phyloP scores from a whole-genome alignment of 192 early-diverging fungal species.

The Podila horticola region DNA sequence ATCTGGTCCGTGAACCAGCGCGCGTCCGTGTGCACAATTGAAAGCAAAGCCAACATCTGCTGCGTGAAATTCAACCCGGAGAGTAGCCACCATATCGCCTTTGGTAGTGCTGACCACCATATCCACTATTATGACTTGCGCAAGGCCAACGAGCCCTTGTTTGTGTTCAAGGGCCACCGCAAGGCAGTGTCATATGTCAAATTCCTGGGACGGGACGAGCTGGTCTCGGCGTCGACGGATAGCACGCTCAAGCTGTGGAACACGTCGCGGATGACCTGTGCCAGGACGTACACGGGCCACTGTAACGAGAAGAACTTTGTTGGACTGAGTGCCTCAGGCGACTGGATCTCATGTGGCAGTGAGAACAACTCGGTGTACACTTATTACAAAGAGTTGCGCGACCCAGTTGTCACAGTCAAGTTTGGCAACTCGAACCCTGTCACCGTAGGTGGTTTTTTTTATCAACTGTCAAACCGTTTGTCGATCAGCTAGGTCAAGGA shows the following conservation, averaged over 20 bases:
- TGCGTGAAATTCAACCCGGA: slow-evolving; percentile 93
- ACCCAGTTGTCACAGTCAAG: slow-evolving; percentile 77
- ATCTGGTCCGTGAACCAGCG: slow-evolving; percentile 87
- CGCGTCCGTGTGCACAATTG: slow-evolving; percentile 81
- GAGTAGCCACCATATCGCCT: slow-evolving; percentile 76
- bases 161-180: slow-evolving; percentile 84
- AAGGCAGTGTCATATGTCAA: slow-evolving; percentile 97
- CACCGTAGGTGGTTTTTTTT: slow-evolving; percentile 61
- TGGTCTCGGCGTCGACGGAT: slow-evolving; percentile 94
- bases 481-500: slow-evolving; percentile 2
- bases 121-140: slow-evolving; percentile 94
- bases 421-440: slow-evolving; percentile 82
- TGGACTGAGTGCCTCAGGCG: slow-evolving; percentile 82
- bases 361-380: slow-evolving; percentile 92
- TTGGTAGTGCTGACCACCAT: slow-evolving; percentile 94
- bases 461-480: background rate
- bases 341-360: slow-evolving; percentile 94
- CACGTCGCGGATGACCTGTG: slow-evolving; percentile 58
- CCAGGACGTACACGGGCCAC: slow-evolving; percentile 86
- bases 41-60: slow-evolving; percentile 90
- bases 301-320: slow-evolving; percentile 98
- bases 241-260: slow-evolving; percentile 92
- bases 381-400: slow-evolving; percentile 79
- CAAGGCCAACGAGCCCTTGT: slow-evolving; percentile 72
- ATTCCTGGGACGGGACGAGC: slow-evolving; percentile 79